Base-by-base conservation (phyloP, 306 rosid species). In the Quercus rubra region DNA sequence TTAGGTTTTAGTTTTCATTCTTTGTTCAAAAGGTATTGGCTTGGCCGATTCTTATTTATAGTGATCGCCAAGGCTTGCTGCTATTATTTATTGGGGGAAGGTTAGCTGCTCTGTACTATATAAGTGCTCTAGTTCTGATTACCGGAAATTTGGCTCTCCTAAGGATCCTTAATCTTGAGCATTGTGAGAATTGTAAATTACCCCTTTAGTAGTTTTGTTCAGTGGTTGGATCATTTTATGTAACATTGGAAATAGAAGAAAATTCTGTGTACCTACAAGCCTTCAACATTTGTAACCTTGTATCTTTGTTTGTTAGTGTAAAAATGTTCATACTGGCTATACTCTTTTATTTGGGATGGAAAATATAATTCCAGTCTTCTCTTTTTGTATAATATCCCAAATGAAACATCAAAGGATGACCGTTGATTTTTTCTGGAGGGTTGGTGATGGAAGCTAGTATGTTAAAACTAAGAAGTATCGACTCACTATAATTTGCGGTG, bases 21-120 rank as follows among this genome's bases (percentile, higher is more conserved):
- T 87, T 87, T 71, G 28, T 55, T 41, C 56, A 49, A 83, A 11
- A 3, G 21, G 76, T 61, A 30, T 55, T 43, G 52, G 19, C 66
- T 71, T 30, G 81, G 83, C 81, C 77, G 49, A 75, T 90, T 86
- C 64, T 76, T 85, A 86, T 89, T 85, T 81, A 83, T 63, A 58
- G 63, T 14, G 83, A 76, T 86, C 82, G 76, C 84, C 71, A 6
- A 70, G 64, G 81, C 20, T 82, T 52, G 68, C 46, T 66, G 83
- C 76, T 82, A 43, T 54, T 71, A 46, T 71, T 54, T 71, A 76
- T 64, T 56, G 52, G 59, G 64, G 74, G 41, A 71, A 62, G 82
- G 71, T 55, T 76, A 33, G 75, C 74, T 79, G 76, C 70, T 75
- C 74, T 35, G 84, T 81, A 69, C 79, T 43, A 68, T 77, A 70